A percentile compares a stretch with the other conserved stretches of the same genome.
phyloP scores from a whole-genome alignment of 2,329 filamentous ascomycete genomes.

The Aspergillus pseudoglaucus region DNA sequence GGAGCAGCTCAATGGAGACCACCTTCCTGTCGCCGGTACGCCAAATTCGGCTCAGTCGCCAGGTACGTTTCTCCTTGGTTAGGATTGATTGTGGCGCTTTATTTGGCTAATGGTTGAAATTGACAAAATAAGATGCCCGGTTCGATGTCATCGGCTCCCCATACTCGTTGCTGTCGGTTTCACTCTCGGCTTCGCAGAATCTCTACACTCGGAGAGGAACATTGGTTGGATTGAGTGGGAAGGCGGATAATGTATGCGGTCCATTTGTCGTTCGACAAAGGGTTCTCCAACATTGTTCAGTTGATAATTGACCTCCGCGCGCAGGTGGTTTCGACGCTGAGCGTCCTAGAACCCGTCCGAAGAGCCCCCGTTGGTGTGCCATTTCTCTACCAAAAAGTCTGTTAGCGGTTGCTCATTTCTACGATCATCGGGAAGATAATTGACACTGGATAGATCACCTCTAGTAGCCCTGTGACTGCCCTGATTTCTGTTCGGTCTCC shows the following conservation, averaged over 20 bases:
- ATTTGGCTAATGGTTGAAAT: conserved; percentile 2
- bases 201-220: conserved; percentile 90
- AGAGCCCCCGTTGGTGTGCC: conserved; percentile 78
- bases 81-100: background rate
- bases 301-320: conserved; percentile 3
- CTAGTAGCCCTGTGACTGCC: conserved; percentile 79
- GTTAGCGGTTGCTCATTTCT: background rate
- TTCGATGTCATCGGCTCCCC: conserved; percentile 91
- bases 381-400: conserved; percentile 77
- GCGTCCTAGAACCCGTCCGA: conserved; percentile 74
- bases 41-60: conserved; percentile 35
- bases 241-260: conserved; percentile 71
- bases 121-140: conserved; percentile 62
- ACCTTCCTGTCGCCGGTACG: conserved; percentile 32
- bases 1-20: conserved; percentile 32
- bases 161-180: conserved; percentile 89
- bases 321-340: conserved; percentile 81
- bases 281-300: background rate
- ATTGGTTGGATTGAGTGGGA: conserved; percentile 80
- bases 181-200: conserved; percentile 84
- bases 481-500: conserved; percentile 83
- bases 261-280: background rate
- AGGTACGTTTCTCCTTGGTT: conserved; percentile 23
- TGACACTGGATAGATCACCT: conserved; percentile 57
- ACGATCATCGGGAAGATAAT: background rate